A percentile compares a stretch with the other conserved stretches of the same genome.
phyloP scores from a whole-genome alignment of 176 grass and related monocot species.

The Aechmea fasciata region DNA sequence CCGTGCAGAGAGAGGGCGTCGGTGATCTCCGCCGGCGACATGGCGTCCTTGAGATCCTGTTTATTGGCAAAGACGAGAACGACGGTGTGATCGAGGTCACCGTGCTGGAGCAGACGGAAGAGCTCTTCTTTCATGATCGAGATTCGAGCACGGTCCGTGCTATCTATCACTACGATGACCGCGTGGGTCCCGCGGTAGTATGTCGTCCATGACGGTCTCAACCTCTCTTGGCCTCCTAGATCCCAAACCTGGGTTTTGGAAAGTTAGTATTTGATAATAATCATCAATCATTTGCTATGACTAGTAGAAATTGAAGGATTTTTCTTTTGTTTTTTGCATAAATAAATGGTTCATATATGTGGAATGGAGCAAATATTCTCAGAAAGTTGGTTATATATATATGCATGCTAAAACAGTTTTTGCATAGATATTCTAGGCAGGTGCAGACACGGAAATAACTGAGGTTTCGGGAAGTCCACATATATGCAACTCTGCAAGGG shows the following conservation, averaged over 20 bases:
- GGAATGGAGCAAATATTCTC: background rate
- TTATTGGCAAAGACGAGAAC: conserved; percentile 91
- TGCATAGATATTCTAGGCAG: no score
- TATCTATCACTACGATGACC: conserved; percentile 81
- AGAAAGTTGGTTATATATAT: no score
- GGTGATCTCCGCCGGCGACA: conserved; percentile 82
- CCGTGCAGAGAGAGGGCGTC: conserved; percentile 90
- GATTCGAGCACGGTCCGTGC: conserved; percentile 75
- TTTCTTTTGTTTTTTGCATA: background rate
- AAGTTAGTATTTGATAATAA: conserved; percentile 22
- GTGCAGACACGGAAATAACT: no score
- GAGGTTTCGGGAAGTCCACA: no score
- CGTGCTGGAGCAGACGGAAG: conserved; percentile 67
- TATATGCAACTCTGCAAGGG: no score
- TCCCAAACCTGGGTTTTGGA: conserved; percentile 70
- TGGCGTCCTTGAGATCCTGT: conserved; percentile 92
- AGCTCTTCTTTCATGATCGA: conserved; percentile 85
- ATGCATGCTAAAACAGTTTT: no score
- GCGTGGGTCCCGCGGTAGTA: conserved; percentile 81
- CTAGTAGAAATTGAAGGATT: background rate
- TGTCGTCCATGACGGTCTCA: conserved; percentile 82
- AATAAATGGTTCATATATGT: background rate
- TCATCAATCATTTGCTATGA: background rate
- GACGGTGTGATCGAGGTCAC: conserved; percentile 48
- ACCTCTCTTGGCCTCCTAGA: conserved; percentile 87